Percentiles rank a stretch among this genome's conserved stretches.
Conservation (phyloP, 2,329 filamentous ascomycete genomes). For the Verticillium longisporum region DNA sequence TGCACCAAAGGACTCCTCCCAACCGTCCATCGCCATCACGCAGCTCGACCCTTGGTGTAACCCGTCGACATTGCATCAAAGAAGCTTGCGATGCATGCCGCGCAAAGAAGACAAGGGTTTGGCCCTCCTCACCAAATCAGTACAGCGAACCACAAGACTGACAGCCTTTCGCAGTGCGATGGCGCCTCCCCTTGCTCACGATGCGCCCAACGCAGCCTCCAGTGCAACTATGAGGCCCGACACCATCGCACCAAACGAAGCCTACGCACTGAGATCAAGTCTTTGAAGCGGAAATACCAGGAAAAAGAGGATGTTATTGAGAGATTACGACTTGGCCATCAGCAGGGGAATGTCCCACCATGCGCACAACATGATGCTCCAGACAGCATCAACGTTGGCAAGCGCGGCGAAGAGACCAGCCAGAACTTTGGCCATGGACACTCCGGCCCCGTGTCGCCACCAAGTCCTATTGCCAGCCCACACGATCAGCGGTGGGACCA, state of each 20-base stretch:
- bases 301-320: background rate
- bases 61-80: no score
- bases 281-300: background rate
- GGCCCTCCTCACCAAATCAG: background rate
- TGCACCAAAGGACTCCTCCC: no score
- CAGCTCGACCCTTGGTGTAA: no score
- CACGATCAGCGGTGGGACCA: background rate
- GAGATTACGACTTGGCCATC: background rate
- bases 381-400: no score
- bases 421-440: background rate
- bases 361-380: no score
- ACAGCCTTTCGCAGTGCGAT: background rate
- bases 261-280: background rate
- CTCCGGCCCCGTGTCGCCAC: background rate
- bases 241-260: background rate
- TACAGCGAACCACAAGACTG: background rate
- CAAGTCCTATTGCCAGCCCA: background rate
- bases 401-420: no score
- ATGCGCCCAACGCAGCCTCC: background rate
- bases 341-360: background rate
- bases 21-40: no score
- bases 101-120: background rate
- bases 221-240: background rate
- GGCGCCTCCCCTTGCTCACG: slow-evolving; percentile 2
- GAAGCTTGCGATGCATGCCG: background rate